Evolutionary conservation across 352 stramenopile species (phyloP).

Genomic region (Pythium pyrilobum): DNA sequence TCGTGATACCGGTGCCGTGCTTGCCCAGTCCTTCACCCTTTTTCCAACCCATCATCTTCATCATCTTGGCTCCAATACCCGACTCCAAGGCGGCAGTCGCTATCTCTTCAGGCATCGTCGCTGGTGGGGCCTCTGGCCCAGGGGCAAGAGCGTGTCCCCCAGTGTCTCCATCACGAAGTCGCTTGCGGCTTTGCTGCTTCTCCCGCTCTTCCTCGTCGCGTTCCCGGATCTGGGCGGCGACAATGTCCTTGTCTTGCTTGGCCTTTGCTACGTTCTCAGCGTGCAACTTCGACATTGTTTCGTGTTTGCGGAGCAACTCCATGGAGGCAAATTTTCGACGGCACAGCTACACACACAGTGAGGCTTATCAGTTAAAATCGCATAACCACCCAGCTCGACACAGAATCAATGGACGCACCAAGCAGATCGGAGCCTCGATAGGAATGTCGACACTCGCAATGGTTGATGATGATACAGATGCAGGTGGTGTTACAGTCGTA

Average conservation of each 20-base stretch:
- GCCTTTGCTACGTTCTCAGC: conserved; percentile 71
- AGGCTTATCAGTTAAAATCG: background rate
- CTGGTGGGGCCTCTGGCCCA: background rate
- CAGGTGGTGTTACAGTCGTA: conserved; percentile 3
- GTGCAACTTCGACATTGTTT: conserved; percentile 72
- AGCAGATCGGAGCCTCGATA: conserved; percentile 65
- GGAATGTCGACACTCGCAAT: conserved; percentile 40
- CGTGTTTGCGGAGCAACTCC: conserved; percentile 71
- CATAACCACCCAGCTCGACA: too few species aligned
- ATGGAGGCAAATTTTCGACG: conserved; percentile 75
- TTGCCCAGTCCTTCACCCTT: conserved; percentile 78
- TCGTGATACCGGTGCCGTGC: conserved; percentile 71
- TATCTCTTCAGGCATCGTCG: conserved; percentile 5
- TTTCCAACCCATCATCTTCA: conserved; percentile 88
- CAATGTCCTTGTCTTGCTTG: conserved; percentile 60
- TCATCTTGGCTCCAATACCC: conserved; percentile 79
- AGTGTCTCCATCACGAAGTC: conserved; percentile 5
- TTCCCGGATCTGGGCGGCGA: conserved; percentile 54
- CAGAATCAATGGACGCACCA: conserved; percentile 36
- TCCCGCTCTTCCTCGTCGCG: conserved; percentile 44
- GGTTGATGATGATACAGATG: conserved; percentile 3
- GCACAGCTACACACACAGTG: conserved; percentile 44
- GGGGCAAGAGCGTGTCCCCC: background rate
- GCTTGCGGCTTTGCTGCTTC: conserved; percentile 13
- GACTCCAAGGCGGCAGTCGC: conserved; percentile 28